Evolutionary conservation across 495 filamentous ascomycete species (phyloP), one percentile per base, ranked within the genome.

Genomic region (Penicillium canariense): DNA sequence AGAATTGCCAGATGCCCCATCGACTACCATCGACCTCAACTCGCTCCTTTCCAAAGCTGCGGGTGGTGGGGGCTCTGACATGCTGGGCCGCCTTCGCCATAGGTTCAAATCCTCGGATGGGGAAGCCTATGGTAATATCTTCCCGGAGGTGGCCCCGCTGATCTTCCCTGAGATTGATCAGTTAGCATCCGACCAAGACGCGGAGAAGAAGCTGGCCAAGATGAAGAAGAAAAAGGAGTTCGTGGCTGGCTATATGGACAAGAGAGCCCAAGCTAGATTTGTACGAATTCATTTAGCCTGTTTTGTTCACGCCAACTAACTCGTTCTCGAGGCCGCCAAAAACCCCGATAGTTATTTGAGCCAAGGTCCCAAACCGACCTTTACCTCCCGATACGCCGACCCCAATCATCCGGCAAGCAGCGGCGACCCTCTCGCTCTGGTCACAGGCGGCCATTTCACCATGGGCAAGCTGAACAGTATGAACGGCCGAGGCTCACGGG

Each of bases 161-260:
- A 63, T 83, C 18, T 85, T 78, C 54, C 83, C 82, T 1, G 70
- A 63, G 12, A 68, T 85, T 2, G 81, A 84, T 27, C 59, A 68
- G 26, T 48, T 74, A 1, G 70, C 67, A 0, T 61, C 58, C 11
- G 57, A 60, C 22, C 34, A 59, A 23, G 56, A 63, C 12, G 68
- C 61, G 10, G 61, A 68, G 42, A 65, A 70, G 48, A 71, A 70
- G 50, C 52, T 69, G n/a, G 60, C 55, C 20, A 62, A 64, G 27
- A 47, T 75, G 38, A 73, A 70, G 54, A 68, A 69, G 30, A 67
- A 66, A 34, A 58, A 66, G 42, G 66, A 70, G 9, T 84, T 84
- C 56, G 68, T 83, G 0, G 70, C 51, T 10, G 69, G 77, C 22
- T 87, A 85, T 48, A 65, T 74, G 44, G 84, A 85, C 58, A 66